Percentiles rank a stretch among this genome's conserved stretches.
These are phyloP conservation scores for Lactarius tabidus DNA, from an alignment of 768 basidiomycete genomes.

Conservation along the genomic window DNA sequence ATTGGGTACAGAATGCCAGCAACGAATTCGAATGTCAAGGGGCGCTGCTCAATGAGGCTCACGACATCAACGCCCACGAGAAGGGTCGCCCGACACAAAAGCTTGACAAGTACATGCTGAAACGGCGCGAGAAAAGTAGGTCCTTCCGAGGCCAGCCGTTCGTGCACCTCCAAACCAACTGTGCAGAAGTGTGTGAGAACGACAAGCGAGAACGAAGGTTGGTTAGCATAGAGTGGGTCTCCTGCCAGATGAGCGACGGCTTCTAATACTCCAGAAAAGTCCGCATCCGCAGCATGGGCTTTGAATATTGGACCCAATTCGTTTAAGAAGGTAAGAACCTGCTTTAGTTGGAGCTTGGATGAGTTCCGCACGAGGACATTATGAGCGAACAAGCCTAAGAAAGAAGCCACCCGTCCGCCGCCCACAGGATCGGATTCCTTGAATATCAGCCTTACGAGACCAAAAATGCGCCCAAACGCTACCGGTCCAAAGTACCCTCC, in stretches of 20 bases:
- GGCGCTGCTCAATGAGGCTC: conserved; percentile 50
- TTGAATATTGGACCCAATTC: conserved; percentile 55
- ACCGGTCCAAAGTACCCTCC: conserved; percentile 46
- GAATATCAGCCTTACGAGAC: conserved; percentile 52
- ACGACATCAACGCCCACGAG: conserved; percentile 52
- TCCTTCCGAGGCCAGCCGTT: conserved; percentile 33
- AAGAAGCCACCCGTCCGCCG: conserved; percentile 42
- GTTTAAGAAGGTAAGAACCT: conserved; percentile 48
- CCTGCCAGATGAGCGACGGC: conserved; percentile 44
- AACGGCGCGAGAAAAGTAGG: conserved; percentile 31
- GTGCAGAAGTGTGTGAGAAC: conserved; percentile 35
- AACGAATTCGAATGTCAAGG: conserved; percentile 57
- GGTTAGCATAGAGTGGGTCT: conserved; percentile 47
- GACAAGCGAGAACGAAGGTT: conserved; percentile 45
- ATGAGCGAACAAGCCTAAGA: conserved; percentile 51
- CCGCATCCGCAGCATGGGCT: conserved; percentile 44
- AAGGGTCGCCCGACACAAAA: conserved; percentile 38
- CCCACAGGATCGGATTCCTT: conserved; percentile 45
- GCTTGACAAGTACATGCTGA: conserved; percentile 32
- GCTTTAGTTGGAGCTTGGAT: conserved; percentile 37
- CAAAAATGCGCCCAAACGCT: conserved; percentile 44
- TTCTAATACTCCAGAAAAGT: conserved; percentile 57
- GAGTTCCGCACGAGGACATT: conserved; percentile 47
- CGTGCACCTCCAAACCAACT: conserved; percentile 37
- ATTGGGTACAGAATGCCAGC: conserved; percentile 62